Conservation (phyloP, 208 protist species). For the Acanthamoeba sp. region DNA sequence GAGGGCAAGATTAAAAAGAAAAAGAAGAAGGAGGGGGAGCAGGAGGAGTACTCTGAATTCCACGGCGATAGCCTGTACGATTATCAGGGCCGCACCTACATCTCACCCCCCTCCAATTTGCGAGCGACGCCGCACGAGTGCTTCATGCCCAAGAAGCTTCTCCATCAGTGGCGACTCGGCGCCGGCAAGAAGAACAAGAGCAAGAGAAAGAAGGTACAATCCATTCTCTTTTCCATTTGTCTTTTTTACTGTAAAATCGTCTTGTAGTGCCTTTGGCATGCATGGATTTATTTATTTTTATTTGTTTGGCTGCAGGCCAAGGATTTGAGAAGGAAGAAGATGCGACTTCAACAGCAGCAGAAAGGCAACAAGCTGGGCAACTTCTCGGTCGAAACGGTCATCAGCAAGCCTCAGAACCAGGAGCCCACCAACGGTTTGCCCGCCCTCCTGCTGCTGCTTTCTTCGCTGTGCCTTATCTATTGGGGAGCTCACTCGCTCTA, state of each 20-base stretch:
- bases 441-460: neutral
- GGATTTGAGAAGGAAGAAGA: slow-evolving; percentile 1
- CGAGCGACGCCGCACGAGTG: neutral
- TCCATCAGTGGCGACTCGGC: slow-evolving; percentile 28
- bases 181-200: slow-evolving; percentile 1
- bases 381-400: neutral
- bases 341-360: neutral
- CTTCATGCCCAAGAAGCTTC: slow-evolving; percentile 55
- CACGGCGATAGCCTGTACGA: neutral
- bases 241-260: too few relatives aligned
- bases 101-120: neutral
- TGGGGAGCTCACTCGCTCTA: too few relatives aligned
- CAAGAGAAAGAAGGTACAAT: neutral
- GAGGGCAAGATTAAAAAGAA: neutral
- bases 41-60: slow-evolving; percentile 6
- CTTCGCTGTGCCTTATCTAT: too few relatives aligned
- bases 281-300: neutral
- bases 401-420: neutral
- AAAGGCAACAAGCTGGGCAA: neutral
- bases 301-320: neutral
- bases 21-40: neutral
- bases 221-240: too few relatives aligned
- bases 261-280: neutral
- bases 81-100: slow-evolving; percentile 46
- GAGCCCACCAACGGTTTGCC: neutral